These are phyloP conservation scores for Torulaspora gathmanii DNA, from an alignment of 805 yeast genomes.

Conservation along the genomic window DNA sequence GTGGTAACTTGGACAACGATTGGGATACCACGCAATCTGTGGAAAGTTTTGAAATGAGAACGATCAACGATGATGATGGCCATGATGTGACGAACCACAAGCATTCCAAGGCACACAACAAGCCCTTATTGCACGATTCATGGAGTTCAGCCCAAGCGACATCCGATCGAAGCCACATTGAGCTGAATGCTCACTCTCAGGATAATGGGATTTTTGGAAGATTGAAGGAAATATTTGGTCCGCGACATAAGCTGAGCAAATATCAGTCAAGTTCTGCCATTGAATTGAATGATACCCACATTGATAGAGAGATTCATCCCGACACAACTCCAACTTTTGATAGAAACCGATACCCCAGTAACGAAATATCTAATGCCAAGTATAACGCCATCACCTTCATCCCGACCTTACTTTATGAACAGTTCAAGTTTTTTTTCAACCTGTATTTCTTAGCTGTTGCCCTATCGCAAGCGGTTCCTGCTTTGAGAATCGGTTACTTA, in stretches of 20 bases:
- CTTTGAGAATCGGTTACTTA: conserved; percentile 84
- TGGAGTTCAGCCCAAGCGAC: conserved; percentile 3
- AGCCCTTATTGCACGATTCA: conserved; percentile 16
- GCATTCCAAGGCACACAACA: conserved; percentile 20
- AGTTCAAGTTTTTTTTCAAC: conserved; percentile 94
- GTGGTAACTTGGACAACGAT: conserved; percentile 32
- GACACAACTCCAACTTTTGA: conserved; percentile 38
- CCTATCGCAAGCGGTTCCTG: conserved; percentile 85
- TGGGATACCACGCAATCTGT: conserved; percentile 28
- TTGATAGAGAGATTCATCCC: conserved; percentile 42
- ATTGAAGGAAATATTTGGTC: conserved; percentile 6
- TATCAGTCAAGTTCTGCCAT: conserved; percentile 16
- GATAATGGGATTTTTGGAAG: conserved; percentile 2
- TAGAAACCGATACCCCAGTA: conserved; percentile 47
- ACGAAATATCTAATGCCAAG: conserved; percentile 90
- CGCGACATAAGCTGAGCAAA: conserved; percentile 6
- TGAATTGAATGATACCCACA: conserved; percentile 15
- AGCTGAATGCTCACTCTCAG: not conserved
- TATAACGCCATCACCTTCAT: conserved; percentile 83
- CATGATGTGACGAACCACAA: conserved; percentile 11
- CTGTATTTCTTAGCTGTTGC: conserved; percentile 90
- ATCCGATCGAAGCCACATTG: not conserved
- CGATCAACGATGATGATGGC: conserved; percentile 18
- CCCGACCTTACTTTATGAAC: conserved; percentile 88
- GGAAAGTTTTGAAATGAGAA: conserved; percentile 32